These are phyloP conservation scores for Kodamaea restingae DNA, from an alignment of 805 yeast genomes.

Conservation along the genomic window DNA sequence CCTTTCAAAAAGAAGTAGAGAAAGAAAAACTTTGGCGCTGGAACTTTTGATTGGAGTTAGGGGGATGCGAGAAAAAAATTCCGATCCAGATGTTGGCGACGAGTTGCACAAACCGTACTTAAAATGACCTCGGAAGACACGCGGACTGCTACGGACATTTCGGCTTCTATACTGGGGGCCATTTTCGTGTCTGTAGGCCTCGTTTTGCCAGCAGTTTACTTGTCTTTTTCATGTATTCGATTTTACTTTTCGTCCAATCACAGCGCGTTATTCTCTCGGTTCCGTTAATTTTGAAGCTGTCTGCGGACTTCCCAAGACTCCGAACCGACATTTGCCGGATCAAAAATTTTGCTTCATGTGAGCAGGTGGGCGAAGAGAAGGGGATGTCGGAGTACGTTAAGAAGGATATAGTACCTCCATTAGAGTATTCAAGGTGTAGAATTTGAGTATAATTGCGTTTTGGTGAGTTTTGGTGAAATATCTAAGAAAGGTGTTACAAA, in stretches of 20 bases:
- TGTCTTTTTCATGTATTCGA: neutral
- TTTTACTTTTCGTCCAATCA: slow-evolving; percentile 6
- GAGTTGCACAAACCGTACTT: neutral
- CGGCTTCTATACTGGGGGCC: no score
- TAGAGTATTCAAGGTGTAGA: no score
- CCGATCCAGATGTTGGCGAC: neutral
- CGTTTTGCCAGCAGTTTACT: neutral
- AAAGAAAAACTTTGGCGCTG: slow-evolving; percentile 4
- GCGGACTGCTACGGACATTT: neutral
- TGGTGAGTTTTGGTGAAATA: no score
- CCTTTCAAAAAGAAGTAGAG: slow-evolving; percentile 4
- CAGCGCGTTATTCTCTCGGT: slow-evolving; percentile 1
- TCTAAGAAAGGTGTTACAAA: no score
- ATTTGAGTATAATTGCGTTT: no score
- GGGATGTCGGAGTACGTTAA: neutral
- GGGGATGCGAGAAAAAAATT: slow-evolving; percentile 3
- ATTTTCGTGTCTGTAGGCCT: neutral
- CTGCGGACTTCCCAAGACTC: slow-evolving; percentile 9
- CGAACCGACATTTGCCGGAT: slow-evolving; percentile 8
- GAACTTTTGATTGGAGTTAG: slow-evolving; percentile 3
- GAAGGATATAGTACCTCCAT: no score
- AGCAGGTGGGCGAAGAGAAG: no score
- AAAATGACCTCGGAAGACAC: neutral
- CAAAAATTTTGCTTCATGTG: slow-evolving; percentile 3
- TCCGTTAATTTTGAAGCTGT: slow-evolving; percentile 1